phyloP scores from a whole-genome alignment of 2,329 filamentous ascomycete genomes.

The Epichloe bromicola region DNA sequence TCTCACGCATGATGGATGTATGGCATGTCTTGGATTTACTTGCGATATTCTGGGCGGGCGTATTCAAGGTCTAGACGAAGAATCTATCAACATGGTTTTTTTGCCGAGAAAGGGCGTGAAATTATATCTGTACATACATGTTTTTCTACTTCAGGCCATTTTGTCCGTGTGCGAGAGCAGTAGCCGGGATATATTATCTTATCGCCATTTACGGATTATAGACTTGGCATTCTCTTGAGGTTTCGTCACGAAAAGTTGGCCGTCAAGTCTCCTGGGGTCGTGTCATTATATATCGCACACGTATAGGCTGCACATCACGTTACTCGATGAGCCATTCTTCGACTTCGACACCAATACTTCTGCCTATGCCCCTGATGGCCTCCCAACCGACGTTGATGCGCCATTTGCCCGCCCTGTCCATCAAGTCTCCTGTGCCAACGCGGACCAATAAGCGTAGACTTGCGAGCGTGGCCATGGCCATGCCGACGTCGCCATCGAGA shows the following conservation, averaged over 20 bases:
- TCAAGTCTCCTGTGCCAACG: slow-evolving; percentile 47
- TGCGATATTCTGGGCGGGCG: neutral
- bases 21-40: neutral
- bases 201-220: no score
- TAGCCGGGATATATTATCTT: no score
- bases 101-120: neutral
- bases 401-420: slow-evolving; percentile 63
- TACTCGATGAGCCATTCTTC: slow-evolving; percentile 64
- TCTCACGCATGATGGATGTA: neutral
- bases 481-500: slow-evolving; percentile 43
- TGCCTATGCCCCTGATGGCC: slow-evolving; percentile 53
- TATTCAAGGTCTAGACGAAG: neutral
- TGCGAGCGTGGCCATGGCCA: slow-evolving; percentile 58
- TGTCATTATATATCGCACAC: no score
- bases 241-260: no score
- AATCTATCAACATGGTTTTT: neutral
- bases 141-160: neutral
- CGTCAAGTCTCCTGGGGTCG: no score
- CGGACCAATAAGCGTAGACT: slow-evolving; percentile 57
- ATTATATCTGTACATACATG: neutral
- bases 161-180: no score
- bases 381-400: slow-evolving; percentile 72
- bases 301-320: no score
- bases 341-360: slow-evolving; percentile 65
- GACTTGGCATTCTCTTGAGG: no score